Conservation (phyloP, 441 rosid species). For the Codiaeum variegatum region DNA sequence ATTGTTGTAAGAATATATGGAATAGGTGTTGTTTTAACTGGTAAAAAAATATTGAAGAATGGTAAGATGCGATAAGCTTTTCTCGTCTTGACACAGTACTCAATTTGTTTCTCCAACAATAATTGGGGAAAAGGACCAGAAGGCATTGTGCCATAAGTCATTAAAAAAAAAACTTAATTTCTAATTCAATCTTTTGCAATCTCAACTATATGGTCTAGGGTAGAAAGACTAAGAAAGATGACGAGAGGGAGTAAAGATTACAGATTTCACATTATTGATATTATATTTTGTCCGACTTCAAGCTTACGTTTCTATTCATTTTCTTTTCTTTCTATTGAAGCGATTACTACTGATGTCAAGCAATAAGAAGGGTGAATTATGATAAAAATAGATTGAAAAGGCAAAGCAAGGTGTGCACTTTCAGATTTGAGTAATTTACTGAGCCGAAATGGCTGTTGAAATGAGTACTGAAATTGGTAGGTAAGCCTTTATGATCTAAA, state of each 20-base stretch:
- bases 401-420: too few relatives aligned
- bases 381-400: too few relatives aligned
- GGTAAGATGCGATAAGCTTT: background rate
- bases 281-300: background rate
- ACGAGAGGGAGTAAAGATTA: too few relatives aligned
- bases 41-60: background rate
- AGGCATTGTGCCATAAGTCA: constrained; percentile 15
- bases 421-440: too few relatives aligned
- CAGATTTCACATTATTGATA: background rate
- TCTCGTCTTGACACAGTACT: background rate
- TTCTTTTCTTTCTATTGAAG: constrained; percentile 31
- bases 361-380: constrained; percentile 50
- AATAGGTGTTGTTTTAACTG: background rate
- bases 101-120: background rate
- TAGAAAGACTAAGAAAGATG: too few relatives aligned
- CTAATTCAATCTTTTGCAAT: too few relatives aligned
- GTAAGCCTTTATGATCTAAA: too few relatives aligned
- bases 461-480: too few relatives aligned
- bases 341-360: constrained; percentile 38
- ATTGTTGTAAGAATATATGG: constrained; percentile 15
- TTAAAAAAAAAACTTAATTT: too few relatives aligned
- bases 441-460: too few relatives aligned
- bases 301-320: constrained; percentile 16
- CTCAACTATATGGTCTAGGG: too few relatives aligned
- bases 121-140: background rate